A percentile compares a stretch with the other conserved stretches of the same genome.
Conservation (phyloP, 2,329 filamentous ascomycete genomes). For the Apiospora rasikravindrae region DNA sequence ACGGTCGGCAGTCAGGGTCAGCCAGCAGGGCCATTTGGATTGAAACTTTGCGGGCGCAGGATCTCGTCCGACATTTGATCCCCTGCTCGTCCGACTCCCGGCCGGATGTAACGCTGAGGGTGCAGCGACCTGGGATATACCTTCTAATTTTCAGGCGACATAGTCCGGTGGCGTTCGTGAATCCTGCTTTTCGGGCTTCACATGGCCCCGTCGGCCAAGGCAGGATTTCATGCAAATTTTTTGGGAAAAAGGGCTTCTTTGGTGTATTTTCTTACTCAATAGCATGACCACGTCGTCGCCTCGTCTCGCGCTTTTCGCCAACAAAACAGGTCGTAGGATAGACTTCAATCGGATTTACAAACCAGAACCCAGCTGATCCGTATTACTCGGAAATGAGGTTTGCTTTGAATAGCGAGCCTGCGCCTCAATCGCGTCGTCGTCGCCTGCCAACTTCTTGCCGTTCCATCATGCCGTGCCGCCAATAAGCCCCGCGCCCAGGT, state of each 20-base stretch:
- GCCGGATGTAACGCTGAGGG: slow-evolving; percentile 11
- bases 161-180: slow-evolving; percentile 8
- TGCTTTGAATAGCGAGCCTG: neutral
- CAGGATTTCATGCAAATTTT: slow-evolving; percentile 2
- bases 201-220: neutral
- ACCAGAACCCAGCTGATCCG: neutral
- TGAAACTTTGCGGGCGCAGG: slow-evolving; percentile 4
- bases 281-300: neutral
- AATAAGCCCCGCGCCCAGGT: neutral
- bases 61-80: neutral
- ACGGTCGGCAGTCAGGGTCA: neutral
- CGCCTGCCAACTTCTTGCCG: neutral
- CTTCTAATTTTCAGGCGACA: slow-evolving; percentile 1
- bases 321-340: neutral
- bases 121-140: slow-evolving; percentile 1
- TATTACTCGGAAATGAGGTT: neutral
- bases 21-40: neutral
- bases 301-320: neutral
- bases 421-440: neutral
- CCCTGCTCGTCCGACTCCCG: slow-evolving; percentile 11
- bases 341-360: neutral
- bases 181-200: slow-evolving; percentile 12
- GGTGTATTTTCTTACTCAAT: neutral
- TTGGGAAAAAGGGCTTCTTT: neutral
- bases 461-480: neutral